phyloP scores from a whole-genome alignment of 768 basidiomycete species.

The Boletellus sp. region DNA sequence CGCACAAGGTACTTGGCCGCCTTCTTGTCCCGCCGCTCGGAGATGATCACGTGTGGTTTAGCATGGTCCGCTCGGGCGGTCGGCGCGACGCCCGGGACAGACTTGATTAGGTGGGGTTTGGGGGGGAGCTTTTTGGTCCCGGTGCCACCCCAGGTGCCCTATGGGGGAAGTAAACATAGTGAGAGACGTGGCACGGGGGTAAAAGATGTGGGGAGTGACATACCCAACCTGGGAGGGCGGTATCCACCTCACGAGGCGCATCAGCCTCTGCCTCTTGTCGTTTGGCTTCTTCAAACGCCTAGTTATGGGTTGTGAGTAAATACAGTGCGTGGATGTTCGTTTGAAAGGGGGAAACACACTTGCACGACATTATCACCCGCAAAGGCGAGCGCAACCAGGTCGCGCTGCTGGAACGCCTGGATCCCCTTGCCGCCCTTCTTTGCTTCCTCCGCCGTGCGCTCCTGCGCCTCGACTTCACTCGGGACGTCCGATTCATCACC shows the following conservation, averaged over 20 bases:
- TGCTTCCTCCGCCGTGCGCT: slow-evolving; percentile 39
- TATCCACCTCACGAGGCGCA: slow-evolving; percentile 84
- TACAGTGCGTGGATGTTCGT: neutral
- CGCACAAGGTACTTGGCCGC: slow-evolving; percentile 84
- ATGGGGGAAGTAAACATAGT: neutral
- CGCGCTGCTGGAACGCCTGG: slow-evolving; percentile 82
- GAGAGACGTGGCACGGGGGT: neutral
- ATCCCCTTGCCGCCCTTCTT: slow-evolving; percentile 42
- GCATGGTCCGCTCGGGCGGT: slow-evolving; percentile 76
- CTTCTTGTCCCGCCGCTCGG: slow-evolving; percentile 93
- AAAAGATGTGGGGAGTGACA: slow-evolving; percentile 24
- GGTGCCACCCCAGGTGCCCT: slow-evolving; percentile 92
- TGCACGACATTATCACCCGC: slow-evolving; percentile 95
- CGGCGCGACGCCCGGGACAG: slow-evolving; percentile 77
- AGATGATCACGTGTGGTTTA: slow-evolving; percentile 90
- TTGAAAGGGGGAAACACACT: slow-evolving; percentile 34
- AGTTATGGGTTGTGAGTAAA: neutral
- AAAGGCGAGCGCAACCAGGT: slow-evolving; percentile 92
- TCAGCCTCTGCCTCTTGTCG: slow-evolving; percentile 78
- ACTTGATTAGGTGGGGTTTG: slow-evolving; percentile 73
- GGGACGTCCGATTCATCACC: slow-evolving; percentile 49
- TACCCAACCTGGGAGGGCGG: slow-evolving; percentile 94
- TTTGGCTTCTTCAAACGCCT: slow-evolving; percentile 89
- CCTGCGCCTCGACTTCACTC: slow-evolving; percentile 72
- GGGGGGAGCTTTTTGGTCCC: slow-evolving; percentile 60